Evolutionary conservation across 2,329 filamentous ascomycete species (phyloP), one percentile per base, ranked within the genome.

Genomic region (Claviceps sp.): DNA sequence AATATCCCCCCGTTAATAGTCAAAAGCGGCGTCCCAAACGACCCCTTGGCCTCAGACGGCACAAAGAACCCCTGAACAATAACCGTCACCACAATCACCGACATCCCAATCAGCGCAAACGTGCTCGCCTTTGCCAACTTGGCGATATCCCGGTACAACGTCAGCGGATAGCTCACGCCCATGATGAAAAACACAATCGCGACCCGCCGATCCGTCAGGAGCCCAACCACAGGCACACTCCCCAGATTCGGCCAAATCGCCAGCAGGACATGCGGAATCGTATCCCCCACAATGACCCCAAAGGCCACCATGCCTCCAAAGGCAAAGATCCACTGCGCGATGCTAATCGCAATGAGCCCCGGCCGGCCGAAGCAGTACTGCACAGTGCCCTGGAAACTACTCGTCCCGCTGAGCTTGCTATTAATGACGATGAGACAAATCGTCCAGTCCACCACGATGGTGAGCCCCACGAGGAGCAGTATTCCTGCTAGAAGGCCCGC

Each of bases 241-340:
- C 72, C 70, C 54, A 97, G 65, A 2, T 79, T 79, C 0, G 93
- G 90, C 72, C 91, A 95, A 5, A 96, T 68, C 4, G 90, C 88
- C 47, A 76, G 71, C 61, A 97, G 67, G 47, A 98, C 93, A 65
- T 90, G 88, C 3, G 93, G 93, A 63, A 98, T 96, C 1, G 88
- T 90, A 67, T 98, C 93, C 54, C 93, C 93, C 9, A 98, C 86
- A 62, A 98, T 96, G 62, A 98, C 89, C 58, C 90, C 93, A 67
- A 97, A 98, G 14, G 93, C 93, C 52, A 98, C 82, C 93, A 98
- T 98, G 57, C 93, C 93, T 52, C 93, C 93, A 72, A 97, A 98
- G 2, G 93, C 93, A 75, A 98, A 98, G 30, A 88, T 85, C 91
- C 91, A 98, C 72, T 98, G 93, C 48, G 93, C 93, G 55, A 97